Evolutionary conservation across 2,329 filamentous ascomycete genomes (phyloP), one percentile per base, ranked within the genome.

Genomic region (Diaporthe helianthi): DNA sequence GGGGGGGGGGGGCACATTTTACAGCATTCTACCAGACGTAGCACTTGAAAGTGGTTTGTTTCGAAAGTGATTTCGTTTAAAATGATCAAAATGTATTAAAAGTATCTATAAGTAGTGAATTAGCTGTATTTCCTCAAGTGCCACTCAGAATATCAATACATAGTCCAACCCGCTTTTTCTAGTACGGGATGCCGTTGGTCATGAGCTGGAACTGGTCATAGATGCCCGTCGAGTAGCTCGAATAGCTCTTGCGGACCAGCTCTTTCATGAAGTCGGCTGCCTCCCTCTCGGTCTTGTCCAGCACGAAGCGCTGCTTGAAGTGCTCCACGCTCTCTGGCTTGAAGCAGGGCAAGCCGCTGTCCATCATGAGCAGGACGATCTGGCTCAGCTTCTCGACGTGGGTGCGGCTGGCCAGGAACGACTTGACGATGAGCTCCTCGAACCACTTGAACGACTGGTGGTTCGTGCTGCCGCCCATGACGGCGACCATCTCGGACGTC

Each of bases 151-250:
- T 33, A 47, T 61, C 41, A 31, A 52, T 12, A 46, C 41, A 46
- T n/a, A 24, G 44, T 12, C n/a, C 44, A 5, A 47, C 12, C n/a
- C n/a, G 5, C 41, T 9, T 12, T 36, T 75, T n/a, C n/a, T 86
- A 97, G 78, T 97, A 98, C 41, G 96, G 96, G 79, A 99, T 99
- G 8, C 95, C 96, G 78, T 99, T 98, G 38, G 96, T 98, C 81
- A 98, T 83, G 76, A 98, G 83, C 84, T 99, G 96, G 85, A 98
- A 99, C 80, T 97, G 93, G 82, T 99, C 97, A 79, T 99, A 99
- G 58, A 95, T 92, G 73, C 93, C 94, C 1, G 96, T 99, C 68
- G 92, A 94, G 78, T 96, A 93, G 82, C 93, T 98, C 69, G 90
- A 88, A 76, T 96, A 93, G 78, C 94, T 98, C 86, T 92, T 97